Evolutionary conservation across 495 filamentous ascomycete species (phyloP).

Genomic region (Aspergillus affinis): DNA sequence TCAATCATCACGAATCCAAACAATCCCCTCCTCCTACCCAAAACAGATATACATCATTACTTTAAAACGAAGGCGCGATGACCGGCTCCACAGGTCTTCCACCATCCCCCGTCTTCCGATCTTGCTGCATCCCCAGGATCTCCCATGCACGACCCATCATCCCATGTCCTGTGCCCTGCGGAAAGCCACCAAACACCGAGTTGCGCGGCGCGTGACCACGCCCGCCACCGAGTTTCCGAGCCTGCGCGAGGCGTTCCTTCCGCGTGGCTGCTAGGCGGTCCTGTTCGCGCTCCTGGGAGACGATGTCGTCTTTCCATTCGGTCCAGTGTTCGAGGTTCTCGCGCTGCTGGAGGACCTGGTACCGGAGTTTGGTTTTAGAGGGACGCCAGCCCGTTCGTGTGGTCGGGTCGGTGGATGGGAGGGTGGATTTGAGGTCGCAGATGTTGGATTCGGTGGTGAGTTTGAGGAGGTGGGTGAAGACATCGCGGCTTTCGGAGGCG

Average conservation of each 20-base stretch:
- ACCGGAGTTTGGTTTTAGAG: slow-evolving; percentile 54
- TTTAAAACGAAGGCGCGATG: slow-evolving; percentile 13
- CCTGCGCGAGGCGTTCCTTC: slow-evolving; percentile 31
- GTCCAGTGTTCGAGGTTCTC: slow-evolving; percentile 62
- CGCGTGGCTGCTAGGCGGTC: slow-evolving; percentile 40
- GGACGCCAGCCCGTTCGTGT: slow-evolving; percentile 63
- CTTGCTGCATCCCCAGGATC: slow-evolving; percentile 45
- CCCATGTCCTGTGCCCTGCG: slow-evolving; percentile 39
- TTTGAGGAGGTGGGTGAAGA: slow-evolving; percentile 68
- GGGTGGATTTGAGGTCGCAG: slow-evolving; percentile 51
- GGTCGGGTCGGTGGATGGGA: slow-evolving; percentile 35
- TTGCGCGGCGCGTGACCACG: slow-evolving; percentile 31
- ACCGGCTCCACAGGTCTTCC: slow-evolving; percentile 16
- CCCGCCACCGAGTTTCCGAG: slow-evolving; percentile 11
- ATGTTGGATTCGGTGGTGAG: slow-evolving; percentile 60
- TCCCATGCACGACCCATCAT: slow-evolving; percentile 50
- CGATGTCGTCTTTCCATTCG: slow-evolving; percentile 60
- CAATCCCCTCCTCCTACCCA: not conserved
- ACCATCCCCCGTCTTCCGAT: slow-evolving; percentile 27
- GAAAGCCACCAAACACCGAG: slow-evolving; percentile 32
- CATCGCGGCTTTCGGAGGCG: slow-evolving; percentile 65
- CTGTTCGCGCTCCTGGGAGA: slow-evolving; percentile 43
- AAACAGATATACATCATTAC: not conserved
- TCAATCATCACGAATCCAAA: too few species aligned
- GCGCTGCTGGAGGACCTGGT: slow-evolving; percentile 57